Base-by-base conservation (phyloP, 2,329 filamentous ascomycete genomes). In the Geosmithia putterillii region DNA sequence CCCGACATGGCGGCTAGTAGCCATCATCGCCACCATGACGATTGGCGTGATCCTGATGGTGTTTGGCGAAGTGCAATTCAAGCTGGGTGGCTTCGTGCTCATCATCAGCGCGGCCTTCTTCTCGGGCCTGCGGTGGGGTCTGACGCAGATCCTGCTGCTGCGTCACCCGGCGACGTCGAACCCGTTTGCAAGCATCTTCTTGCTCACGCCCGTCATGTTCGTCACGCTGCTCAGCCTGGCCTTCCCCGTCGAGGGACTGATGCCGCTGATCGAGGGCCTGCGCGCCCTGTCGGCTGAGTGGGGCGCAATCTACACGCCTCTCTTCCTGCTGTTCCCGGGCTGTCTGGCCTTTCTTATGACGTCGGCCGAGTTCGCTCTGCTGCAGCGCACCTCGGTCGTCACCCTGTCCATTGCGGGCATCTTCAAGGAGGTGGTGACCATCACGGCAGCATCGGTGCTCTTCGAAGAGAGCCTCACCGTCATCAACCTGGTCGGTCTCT, bases 401-500 rank as follows among this genome's bases (percentile, higher is more conserved):
- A 96, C 92, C 0, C 73, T 98, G 39, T 94, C 85, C 42, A 95
- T 98, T 52, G 94, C 89, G 48, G 92, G 92, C 47, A 96, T 98
- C 48, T 96, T 98, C 72, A 98, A 98, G 61, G 92, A 98, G 66
- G 92, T 96, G 36, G 81, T 98, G 44, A 98, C 92, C 14, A 96
- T 98, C 55, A 82, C 79, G 36, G 88, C 87, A 1, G 90, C 90
- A 0, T 84, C 87, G 8, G 61, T 94, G 22, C 79, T 95, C 4
- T 98, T 95, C 67, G 76, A 92, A 53, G 92, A 98, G 58, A 77
- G 75, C 41, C 75, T 98, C 39, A 95, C 89, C 0, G 69, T 81
- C 0, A 78, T 98, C 67, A 98, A 98, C 60, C 68, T 95, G 9
- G 75, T 83, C 15, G 92, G 92, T 7, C 69, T 98, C 12, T 57